phyloP scores from a whole-genome alignment of 441 rosid species.

The Aquilaria agallochum region DNA sequence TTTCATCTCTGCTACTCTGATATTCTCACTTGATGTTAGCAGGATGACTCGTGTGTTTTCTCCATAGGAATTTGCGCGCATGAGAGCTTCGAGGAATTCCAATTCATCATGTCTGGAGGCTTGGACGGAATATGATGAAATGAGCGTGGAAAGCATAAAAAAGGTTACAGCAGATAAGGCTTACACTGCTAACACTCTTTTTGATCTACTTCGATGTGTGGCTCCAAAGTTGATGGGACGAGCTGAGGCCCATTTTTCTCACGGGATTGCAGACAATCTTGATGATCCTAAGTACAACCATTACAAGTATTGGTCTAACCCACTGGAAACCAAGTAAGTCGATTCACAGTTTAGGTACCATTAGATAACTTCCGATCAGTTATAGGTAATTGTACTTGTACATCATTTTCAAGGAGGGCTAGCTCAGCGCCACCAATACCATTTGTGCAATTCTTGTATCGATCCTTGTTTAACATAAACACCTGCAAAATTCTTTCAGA shows the following conservation, averaged over 20 bases:
- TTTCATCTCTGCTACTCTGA: neutral
- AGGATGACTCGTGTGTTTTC: neutral
- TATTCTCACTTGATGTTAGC: neutral
- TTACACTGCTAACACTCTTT: slow-evolving; percentile 39
- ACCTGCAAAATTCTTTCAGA: slow-evolving; percentile 28
- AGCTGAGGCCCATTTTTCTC: slow-evolving; percentile 66
- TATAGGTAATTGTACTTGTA: too few species aligned
- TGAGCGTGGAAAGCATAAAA: slow-evolving; percentile 34
- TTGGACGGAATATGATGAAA: slow-evolving; percentile 58
- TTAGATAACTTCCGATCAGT: too few species aligned
- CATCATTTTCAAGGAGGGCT: too few species aligned
- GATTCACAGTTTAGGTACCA: too few species aligned
- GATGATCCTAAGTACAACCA: slow-evolving; percentile 53
- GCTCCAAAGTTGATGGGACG: slow-evolving; percentile 67
- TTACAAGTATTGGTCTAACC: slow-evolving; percentile 72
- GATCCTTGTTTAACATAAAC: too few species aligned
- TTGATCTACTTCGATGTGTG: slow-evolving; percentile 47
- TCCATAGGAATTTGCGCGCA: slow-evolving; percentile 31
- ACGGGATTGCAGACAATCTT: slow-evolving; percentile 60
- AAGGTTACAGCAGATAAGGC: slow-evolving; percentile 43
- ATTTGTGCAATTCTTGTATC: too few species aligned
- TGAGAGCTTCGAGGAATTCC: slow-evolving; percentile 6
- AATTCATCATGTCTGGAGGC: slow-evolving; percentile 34
- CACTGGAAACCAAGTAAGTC: slow-evolving; percentile 56
- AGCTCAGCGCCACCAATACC: too few species aligned